phyloP scores from a whole-genome alignment of 768 basidiomycete species.

The Terana coerulea region DNA sequence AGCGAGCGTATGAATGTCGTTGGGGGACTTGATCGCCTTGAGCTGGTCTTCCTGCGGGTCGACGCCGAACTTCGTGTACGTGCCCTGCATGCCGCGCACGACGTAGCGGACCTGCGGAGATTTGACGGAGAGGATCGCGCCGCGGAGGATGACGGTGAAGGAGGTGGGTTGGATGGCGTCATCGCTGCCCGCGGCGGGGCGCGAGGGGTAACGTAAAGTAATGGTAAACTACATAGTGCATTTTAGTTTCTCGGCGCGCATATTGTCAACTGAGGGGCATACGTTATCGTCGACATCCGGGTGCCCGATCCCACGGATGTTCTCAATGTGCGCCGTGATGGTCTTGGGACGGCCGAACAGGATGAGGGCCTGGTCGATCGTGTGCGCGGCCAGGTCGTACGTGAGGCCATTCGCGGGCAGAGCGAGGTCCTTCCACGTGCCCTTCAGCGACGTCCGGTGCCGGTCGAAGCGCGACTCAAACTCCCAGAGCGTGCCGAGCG shows the following conservation, averaged over 20 bases:
- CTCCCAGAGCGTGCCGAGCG: conserved; percentile 60
- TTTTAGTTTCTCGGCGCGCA: neutral
- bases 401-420: conserved; percentile 59
- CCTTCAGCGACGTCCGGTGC: conserved; percentile 59
- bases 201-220: conserved; percentile 38
- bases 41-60: conserved; percentile 81
- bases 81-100: conserved; percentile 68
- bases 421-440: conserved; percentile 77
- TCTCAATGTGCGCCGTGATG: conserved; percentile 68
- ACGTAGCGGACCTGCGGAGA: conserved; percentile 66
- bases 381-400: conserved; percentile 78
- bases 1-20: conserved; percentile 36
- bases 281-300: conserved; percentile 67
- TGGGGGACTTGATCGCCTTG: conserved; percentile 47
- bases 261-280: conserved; percentile 17
- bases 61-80: conserved; percentile 71
- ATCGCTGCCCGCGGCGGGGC: conserved; percentile 18
- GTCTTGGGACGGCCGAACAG: conserved; percentile 73
- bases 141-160: conserved; percentile 63
- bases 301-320: conserved; percentile 62
- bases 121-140: conserved; percentile 64
- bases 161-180: conserved; percentile 40
- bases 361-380: conserved; percentile 72
- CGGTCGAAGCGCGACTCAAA: conserved; percentile 81
- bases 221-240: conserved; percentile 43